Conservation (phyloP, 345 rosid genomes). For the Gossypioides kirkii region DNA sequence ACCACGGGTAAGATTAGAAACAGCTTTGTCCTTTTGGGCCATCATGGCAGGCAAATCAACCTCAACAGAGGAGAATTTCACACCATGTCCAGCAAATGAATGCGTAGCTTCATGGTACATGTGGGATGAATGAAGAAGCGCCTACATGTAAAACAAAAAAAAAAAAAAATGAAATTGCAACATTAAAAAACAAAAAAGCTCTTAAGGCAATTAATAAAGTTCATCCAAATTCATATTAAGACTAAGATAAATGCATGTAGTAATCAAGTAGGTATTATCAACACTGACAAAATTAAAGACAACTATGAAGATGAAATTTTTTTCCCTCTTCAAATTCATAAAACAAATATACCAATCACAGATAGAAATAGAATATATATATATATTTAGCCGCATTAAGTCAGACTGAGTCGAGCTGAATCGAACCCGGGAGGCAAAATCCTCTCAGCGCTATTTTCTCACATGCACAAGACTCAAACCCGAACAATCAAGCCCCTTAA, state of each 20-base stretch:
- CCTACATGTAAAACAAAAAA: slow-evolving; percentile 34
- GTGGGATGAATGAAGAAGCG: slow-evolving; percentile 98
- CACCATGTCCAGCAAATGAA: slow-evolving; percentile 81
- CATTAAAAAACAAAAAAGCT: background rate
- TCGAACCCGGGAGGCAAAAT: no score
- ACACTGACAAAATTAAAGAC: background rate
- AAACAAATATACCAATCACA: background rate
- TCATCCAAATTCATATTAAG: background rate
- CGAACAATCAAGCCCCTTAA: no score
- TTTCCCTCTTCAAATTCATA: background rate
- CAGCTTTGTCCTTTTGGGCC: slow-evolving; percentile 96
- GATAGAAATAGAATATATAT: no score
- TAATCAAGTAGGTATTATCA: background rate
- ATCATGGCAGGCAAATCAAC: slow-evolving; percentile 95
- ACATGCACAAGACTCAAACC: no score
- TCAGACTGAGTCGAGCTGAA: no score
- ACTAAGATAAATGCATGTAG: background rate
- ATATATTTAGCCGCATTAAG: no score
- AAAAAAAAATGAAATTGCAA: background rate
- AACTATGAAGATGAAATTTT: background rate
- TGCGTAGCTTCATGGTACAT: slow-evolving; percentile 94
- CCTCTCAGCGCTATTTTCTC: no score
- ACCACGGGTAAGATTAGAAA: slow-evolving; percentile 74
- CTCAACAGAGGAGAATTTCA: slow-evolving; percentile 83
- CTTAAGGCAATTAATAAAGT: background rate